These are phyloP conservation scores for Cyphellophora attinorum DNA, from an alignment of 2,329 filamentous ascomycete genomes.

Conservation along the genomic window DNA sequence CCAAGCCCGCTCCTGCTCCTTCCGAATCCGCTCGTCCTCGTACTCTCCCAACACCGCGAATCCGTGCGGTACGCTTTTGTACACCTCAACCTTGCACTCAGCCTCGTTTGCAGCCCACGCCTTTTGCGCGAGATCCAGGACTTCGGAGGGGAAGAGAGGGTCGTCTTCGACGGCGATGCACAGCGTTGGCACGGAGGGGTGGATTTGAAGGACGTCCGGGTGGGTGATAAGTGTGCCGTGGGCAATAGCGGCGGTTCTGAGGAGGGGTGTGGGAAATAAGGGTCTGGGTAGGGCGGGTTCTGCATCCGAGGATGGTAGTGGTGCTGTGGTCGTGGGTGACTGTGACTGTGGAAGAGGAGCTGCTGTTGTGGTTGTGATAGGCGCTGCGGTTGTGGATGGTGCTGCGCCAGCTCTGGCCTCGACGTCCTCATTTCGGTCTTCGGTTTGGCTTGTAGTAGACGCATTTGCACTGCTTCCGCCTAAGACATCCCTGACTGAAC, in stretches of 20 bases:
- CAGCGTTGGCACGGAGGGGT: conserved; percentile 15
- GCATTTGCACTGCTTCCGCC: neutral
- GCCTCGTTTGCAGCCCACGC: conserved; percentile 14
- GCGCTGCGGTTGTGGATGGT: conserved; percentile 8
- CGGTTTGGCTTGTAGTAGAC: no score
- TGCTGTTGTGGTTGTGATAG: no score
- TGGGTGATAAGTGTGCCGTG: conserved; percentile 19
- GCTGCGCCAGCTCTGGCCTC: no score
- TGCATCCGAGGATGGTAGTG: no score
- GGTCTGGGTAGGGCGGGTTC: neutral
- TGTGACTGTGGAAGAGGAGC: no score
- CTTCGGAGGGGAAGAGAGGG: conserved; percentile 18
- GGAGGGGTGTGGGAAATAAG: conserved; percentile 9
- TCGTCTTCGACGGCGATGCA: conserved; percentile 19
- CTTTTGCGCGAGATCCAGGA: conserved; percentile 19
- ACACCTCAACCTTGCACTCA: conserved; percentile 18
- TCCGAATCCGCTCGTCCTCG: conserved; percentile 14
- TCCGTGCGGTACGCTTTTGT: conserved; percentile 18
- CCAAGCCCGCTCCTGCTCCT: conserved; percentile 16
- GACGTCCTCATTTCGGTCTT: conserved; percentile 12
- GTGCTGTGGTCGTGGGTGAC: no score
- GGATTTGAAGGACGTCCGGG: conserved; percentile 15
- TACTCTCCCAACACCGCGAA: conserved; percentile 20
- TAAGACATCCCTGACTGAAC: no score
- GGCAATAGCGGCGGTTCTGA: conserved; percentile 19